Conservation (phyloP, 2,329 filamentous ascomycete genomes). For the Fusarium sp. region DNA sequence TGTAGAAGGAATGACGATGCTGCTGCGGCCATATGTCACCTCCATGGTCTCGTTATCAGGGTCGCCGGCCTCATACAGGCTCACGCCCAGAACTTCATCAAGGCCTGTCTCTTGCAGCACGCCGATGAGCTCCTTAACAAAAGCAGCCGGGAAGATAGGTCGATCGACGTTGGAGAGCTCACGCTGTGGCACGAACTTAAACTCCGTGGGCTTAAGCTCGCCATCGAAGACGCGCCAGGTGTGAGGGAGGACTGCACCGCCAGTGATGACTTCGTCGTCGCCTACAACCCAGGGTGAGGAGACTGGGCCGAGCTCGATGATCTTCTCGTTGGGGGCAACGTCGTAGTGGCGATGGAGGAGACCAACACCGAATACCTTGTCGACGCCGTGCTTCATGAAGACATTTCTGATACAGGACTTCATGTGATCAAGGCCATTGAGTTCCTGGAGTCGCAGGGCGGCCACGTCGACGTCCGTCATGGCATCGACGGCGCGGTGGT, state of each 20-base stretch:
- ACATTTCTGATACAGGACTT: background rate
- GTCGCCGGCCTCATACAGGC: background rate
- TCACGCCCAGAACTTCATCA: background rate
- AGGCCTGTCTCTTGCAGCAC: background rate
- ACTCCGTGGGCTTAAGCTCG: background rate
- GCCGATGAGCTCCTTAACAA: background rate
- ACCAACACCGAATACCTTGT: background rate
- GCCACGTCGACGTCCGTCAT: background rate
- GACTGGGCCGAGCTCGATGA: background rate
- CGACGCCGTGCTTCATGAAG: background rate
- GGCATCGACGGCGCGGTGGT: background rate
- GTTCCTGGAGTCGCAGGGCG: background rate
- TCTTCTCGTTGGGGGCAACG: background rate
- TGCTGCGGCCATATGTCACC: background rate
- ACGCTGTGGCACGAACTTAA: background rate
- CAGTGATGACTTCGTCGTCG: background rate
- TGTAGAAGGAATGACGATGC: background rate
- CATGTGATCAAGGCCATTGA: background rate
- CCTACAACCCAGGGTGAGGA: background rate
- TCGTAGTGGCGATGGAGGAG: background rate
- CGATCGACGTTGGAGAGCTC: background rate
- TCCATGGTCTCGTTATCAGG: background rate
- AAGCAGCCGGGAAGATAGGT: background rate
- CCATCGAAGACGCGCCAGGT: background rate
- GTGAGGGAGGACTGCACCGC: background rate